Evolutionary conservation across 768 basidiomycete species (phyloP), one percentile per base, ranked within the genome.

Genomic region (Chlorophyllum brunneum): DNA sequence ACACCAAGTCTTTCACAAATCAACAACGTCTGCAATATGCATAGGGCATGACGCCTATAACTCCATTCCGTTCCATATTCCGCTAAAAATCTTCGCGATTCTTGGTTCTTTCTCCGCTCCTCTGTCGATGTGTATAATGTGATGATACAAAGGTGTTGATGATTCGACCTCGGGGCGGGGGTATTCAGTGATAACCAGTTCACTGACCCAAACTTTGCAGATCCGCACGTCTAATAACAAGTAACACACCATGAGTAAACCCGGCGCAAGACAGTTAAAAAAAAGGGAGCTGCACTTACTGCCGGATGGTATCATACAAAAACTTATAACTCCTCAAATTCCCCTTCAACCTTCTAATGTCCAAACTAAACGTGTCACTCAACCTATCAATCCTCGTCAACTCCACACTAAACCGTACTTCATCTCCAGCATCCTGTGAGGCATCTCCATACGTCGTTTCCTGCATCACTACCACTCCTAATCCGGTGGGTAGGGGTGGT

Each of bases 341-440:
- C 24, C 97, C 97, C 68, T 95, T 94, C 63, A 98, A 65, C 58
- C 97, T 73, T 62, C 95, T 82, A 64, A 98, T 86, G 70, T 98
- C 95, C 61, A 98, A 76, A 68, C 87, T 88, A 68, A 87, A 95
- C 39, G 94, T 90, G 64, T 92, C 91, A 59, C 86, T 90, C 61
- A 98, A 76, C 56, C 92, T 82, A 67, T 92, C 88, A 61, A 99
- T 76, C 61, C 89, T 75, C 41, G 95, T 98, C 56, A 99, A 70
- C 73, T 99, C 97, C 56, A 98, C 88, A 10, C 85, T 91, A 75
- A 98, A 98, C 59, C 91, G 83, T 59, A 99, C 92, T 82, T 98
- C 97, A 60, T 95, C 95, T 26, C 93, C 93, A 16, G 82, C 81
- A 63, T 98, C 97, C 59, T 88, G 81, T 3, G 76, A 64, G n/a